These are phyloP conservation scores for Moesziomyces globuligerus DNA, from an alignment of 1,284 basidiomycete species.

Conservation along the genomic window DNA sequence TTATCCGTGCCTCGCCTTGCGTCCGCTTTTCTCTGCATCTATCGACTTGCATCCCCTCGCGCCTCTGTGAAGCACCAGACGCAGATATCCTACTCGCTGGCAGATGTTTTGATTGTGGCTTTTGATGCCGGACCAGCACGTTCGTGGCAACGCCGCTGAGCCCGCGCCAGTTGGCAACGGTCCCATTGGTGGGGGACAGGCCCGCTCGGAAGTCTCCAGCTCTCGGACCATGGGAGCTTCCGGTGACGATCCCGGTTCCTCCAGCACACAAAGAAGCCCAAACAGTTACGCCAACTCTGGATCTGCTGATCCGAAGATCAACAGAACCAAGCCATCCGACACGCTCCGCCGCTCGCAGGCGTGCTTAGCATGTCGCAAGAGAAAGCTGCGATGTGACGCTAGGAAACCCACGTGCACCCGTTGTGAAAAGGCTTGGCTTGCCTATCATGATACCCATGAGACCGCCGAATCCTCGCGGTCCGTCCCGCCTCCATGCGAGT, in stretches of 20 bases:
- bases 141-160: neutral
- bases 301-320: neutral
- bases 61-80: conserved; percentile 2
- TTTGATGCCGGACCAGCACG: conserved; percentile 13
- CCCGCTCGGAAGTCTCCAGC: neutral
- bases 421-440: conserved; percentile 34
- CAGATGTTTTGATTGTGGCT: neutral
- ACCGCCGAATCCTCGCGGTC: neutral
- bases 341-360: conserved; percentile 36
- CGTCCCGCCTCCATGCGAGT: conserved; percentile 30
- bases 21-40: too few relatives aligned
- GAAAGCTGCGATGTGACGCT: conserved; percentile 40
- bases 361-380: conserved; percentile 35
- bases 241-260: too few relatives aligned
- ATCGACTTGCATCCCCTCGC: too few relatives aligned
- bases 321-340: conserved; percentile 14
- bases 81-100: too few relatives aligned
- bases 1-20: too few relatives aligned
- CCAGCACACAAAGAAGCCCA: neutral
- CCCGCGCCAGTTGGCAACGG: neutral
- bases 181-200: neutral
- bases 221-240: too few relatives aligned
- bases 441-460: conserved; percentile 14
- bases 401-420: conserved; percentile 40
- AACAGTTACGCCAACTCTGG: conserved; percentile 12